Percentiles rank a stretch among this genome's conserved stretches.
Evolutionary conservation across 768 basidiomycete species (phyloP).

Genomic region (Tulasnella sp.): DNA sequence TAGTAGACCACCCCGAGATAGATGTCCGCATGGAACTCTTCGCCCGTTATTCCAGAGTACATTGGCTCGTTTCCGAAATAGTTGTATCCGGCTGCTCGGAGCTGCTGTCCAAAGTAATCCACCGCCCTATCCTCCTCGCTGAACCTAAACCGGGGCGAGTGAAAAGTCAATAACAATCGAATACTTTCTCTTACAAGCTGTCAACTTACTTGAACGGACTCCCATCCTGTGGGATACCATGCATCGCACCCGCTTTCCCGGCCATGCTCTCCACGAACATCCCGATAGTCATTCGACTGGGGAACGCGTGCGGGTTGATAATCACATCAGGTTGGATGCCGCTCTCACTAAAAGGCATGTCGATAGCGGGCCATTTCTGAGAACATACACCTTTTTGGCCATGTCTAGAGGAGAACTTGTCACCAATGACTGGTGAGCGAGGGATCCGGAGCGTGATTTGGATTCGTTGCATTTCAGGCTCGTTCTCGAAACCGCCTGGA

Average conservation of each 20-base stretch:
- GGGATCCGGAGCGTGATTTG: conserved; percentile 90
- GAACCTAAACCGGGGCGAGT: conserved; percentile 48
- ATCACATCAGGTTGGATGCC: conserved; percentile 99
- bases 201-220: conserved; percentile 86
- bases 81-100: conserved; percentile 90
- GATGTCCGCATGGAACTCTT: conserved; percentile 98
- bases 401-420: conserved; percentile 98
- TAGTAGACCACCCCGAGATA: conserved; percentile 99
- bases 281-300: conserved; percentile 98
- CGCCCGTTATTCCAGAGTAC: conserved; percentile 98
- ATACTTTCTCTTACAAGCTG: background rate
- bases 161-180: conserved; percentile 15
- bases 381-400: conserved; percentile 99
- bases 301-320: conserved; percentile 99
- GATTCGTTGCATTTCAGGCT: conserved; percentile 82
- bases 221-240: conserved; percentile 95
- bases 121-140: conserved; percentile 95
- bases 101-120: conserved; percentile 94
- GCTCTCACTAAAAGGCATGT: conserved; percentile 99
- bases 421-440: conserved; percentile 93
- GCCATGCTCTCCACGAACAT: conserved; percentile 99
- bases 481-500: conserved; percentile 28
- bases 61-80: conserved; percentile 99
- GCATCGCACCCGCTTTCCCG: conserved; percentile 98
- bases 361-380: conserved; percentile 95